Conservation (phyloP, 352 stramenopile genomes). For the Phytophthora parvispora region DNA sequence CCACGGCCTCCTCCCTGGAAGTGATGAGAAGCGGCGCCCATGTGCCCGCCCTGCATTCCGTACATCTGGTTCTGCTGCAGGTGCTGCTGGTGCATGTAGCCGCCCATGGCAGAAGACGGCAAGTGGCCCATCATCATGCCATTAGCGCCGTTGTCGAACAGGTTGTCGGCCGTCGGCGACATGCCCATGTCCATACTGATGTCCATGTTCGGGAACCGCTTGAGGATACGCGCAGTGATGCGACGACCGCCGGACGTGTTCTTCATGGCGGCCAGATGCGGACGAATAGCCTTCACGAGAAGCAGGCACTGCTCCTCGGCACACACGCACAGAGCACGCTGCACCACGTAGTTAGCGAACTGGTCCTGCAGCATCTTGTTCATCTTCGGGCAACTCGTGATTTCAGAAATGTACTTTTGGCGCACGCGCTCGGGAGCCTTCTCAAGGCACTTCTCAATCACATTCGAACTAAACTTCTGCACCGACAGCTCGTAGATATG, state of each 20-base stretch:
- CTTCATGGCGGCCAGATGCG: slow-evolving; percentile 95
- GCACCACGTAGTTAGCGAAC: slow-evolving; percentile 99
- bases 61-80: slow-evolving; percentile 45
- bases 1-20: slow-evolving; percentile 29
- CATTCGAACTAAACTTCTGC: slow-evolving; percentile 99
- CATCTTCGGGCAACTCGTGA: slow-evolving; percentile 86
- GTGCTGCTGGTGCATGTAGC: slow-evolving; percentile 48
- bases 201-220: slow-evolving; percentile 97
- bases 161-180: slow-evolving; percentile 36
- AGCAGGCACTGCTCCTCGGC: slow-evolving; percentile 95
- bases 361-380: slow-evolving; percentile 97
- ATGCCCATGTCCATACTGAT: slow-evolving; percentile 82
- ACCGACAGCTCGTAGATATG: slow-evolving; percentile 97
- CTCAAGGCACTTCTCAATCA: slow-evolving; percentile 99
- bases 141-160: slow-evolving; percentile 41
- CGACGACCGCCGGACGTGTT: slow-evolving; percentile 96
- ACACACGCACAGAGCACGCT: slow-evolving; percentile 96
- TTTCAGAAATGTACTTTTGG: slow-evolving; percentile 82
- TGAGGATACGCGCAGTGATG: slow-evolving; percentile 97
- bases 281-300: slow-evolving; percentile 97
- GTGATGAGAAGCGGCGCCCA: slow-evolving; percentile 27
- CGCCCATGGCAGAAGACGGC: slow-evolving; percentile 30
- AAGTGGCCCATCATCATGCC: slow-evolving; percentile 45
- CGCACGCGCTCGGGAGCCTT: slow-evolving; percentile 88
- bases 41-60: slow-evolving; percentile 38